These are phyloP conservation scores for Funneliformis geosporum DNA, from an alignment of 192 early-diverging fungal species.

Conservation along the genomic window DNA sequence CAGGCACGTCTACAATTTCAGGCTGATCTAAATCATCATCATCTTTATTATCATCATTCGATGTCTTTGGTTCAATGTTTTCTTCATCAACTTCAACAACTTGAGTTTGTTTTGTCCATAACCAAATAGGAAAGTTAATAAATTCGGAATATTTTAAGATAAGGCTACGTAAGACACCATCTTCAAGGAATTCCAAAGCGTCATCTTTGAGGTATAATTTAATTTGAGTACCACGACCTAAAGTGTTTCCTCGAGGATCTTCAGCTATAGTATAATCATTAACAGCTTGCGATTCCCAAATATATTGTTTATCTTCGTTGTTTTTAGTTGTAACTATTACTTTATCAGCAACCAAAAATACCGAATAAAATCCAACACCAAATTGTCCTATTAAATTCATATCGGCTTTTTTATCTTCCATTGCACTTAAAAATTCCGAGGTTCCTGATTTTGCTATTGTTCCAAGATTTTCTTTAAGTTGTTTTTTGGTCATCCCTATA, in stretches of 20 bases:
- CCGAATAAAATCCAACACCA: constrained; percentile 99
- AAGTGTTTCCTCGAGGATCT: constrained; percentile 86
- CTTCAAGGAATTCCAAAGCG: constrained; percentile 79
- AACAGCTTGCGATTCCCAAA: constrained; percentile 94
- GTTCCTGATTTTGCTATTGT: constrained; percentile 99
- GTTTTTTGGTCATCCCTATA: constrained; percentile 91
- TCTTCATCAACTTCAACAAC: constrained; percentile 55
- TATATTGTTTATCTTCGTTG: constrained; percentile 83
- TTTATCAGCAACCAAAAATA: constrained; percentile 93
- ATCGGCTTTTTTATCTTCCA: constrained; percentile 77
- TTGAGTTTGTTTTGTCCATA: constrained; percentile 67
- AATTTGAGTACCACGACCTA: constrained; percentile 95
- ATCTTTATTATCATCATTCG: constrained; percentile 35
- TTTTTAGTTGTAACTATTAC: constrained; percentile 90
- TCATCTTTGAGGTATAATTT: constrained; percentile 88
- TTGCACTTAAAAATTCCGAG: constrained; percentile 77
- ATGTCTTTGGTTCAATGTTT: constrained; percentile 33
- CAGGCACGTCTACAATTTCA: constrained; percentile 54
- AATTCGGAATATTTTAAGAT: constrained; percentile 93
- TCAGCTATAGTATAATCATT: constrained; percentile 87
- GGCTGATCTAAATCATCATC: constrained; percentile 49
- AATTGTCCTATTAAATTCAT: constrained; percentile 94
- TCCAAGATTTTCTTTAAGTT: constrained; percentile 89
- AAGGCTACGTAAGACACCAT: constrained; percentile 63
- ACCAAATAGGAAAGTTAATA: constrained; percentile 96